Evolutionary conservation across 768 basidiomycete species (phyloP).

Genomic region (Tephrocybe sp.): DNA sequence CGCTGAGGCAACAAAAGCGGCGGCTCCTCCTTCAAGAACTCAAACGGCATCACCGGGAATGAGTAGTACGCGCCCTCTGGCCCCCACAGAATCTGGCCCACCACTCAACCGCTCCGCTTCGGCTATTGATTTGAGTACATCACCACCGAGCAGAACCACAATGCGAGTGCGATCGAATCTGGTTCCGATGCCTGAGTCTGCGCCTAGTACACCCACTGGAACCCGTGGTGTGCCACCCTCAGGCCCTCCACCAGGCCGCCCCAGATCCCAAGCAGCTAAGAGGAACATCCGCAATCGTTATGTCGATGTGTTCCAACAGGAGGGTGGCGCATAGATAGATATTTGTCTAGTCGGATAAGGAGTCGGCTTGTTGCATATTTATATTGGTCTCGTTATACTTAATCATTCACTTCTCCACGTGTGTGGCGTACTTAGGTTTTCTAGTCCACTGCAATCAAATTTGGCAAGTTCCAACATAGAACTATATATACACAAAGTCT

Average conservation of each 20-base stretch:
- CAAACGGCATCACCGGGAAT: conserved; percentile 84
- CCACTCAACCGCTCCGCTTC: conserved; percentile 60
- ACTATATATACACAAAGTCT: not conserved
- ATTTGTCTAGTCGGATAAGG: not conserved
- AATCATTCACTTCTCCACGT: no score
- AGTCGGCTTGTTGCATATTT: conserved; percentile 11
- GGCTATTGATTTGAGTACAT: conserved; percentile 57
- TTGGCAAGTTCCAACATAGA: no score
- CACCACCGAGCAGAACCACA: conserved; percentile 50
- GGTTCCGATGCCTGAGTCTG: conserved; percentile 51
- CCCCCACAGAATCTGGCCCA: conserved; percentile 24
- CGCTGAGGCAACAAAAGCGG: conserved; percentile 53
- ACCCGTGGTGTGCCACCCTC: conserved; percentile 42
- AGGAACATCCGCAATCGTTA: conserved; percentile 81
- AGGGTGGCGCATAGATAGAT: conserved; percentile 27
- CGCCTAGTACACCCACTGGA: conserved; percentile 47
- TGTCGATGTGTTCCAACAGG: conserved; percentile 85
- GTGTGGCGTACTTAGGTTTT: no score
- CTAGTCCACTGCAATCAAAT: no score
- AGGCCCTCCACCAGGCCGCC: conserved; percentile 51
- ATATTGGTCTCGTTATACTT: conserved; percentile 1
- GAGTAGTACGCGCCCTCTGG: conserved; percentile 34
- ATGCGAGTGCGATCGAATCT: conserved; percentile 68
- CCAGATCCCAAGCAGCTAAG: conserved; percentile 66
- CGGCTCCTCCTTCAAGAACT: conserved; percentile 65